Conservation (phyloP, 805 yeast genomes). For the Komagataella kurtzmanii region DNA sequence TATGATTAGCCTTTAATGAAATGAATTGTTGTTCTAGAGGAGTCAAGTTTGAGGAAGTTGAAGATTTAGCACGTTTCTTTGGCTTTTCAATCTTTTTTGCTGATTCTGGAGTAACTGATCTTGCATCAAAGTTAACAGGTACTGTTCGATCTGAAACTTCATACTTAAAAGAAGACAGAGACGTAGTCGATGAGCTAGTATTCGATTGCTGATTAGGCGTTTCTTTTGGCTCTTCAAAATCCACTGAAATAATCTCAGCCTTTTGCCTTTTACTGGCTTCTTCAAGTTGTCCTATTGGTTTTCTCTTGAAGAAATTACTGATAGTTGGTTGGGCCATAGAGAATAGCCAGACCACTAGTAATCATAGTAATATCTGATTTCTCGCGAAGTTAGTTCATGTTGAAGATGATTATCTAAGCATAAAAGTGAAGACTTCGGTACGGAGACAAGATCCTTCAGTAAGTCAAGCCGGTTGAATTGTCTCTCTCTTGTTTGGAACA, state of each 20-base stretch:
- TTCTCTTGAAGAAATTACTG: conserved; percentile 3
- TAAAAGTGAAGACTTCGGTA: no score
- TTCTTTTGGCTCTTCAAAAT: background rate
- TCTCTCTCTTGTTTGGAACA: background rate
- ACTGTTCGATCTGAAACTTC: background rate
- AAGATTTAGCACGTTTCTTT: background rate
- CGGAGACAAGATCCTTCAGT: no score
- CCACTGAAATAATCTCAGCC: background rate
- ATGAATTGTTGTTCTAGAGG: conserved; percentile 75
- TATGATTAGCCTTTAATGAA: conserved; percentile 44
- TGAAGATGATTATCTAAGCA: background rate
- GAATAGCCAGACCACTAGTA: background rate
- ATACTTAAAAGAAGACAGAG: background rate
- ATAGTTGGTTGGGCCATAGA: conserved; percentile 3
- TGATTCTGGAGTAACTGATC: background rate
- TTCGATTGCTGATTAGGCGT: background rate
- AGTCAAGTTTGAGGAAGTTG: conserved; percentile 27
- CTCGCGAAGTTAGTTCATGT: background rate
- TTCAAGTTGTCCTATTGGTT: background rate
- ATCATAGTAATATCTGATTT: background rate
- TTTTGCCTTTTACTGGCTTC: background rate
- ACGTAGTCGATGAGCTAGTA: background rate
- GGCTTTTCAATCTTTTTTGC: conserved; percentile 3
- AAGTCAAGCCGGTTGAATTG: no score
- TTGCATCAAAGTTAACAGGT: conserved; percentile 4